phyloP scores from a whole-genome alignment of 495 filamentous ascomycete species.

The Penicillium manginii region DNA sequence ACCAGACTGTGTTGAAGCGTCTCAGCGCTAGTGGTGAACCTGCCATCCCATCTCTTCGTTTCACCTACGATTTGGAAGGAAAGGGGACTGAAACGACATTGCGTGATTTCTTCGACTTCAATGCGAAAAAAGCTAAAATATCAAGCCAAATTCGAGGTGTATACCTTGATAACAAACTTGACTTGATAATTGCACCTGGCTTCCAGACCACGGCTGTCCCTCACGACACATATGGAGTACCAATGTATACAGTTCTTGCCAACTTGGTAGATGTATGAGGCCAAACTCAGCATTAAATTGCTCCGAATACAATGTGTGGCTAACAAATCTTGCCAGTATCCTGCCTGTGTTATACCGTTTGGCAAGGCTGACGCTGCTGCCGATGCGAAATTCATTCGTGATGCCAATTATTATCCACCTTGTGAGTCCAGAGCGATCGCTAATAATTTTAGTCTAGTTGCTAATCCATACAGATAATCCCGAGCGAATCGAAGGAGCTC shows the following conservation, averaged over 20 bases:
- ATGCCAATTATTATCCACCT: constrained; percentile 21
- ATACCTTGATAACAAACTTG: constrained; percentile 18
- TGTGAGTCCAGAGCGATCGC: constrained; percentile 16
- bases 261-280: constrained; percentile 13
- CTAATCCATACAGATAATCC: constrained; percentile 21
- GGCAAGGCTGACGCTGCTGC: constrained; percentile 18
- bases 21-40: constrained; percentile 27
- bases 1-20: constrained; percentile 16
- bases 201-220: constrained; percentile 18
- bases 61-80: constrained; percentile 12
- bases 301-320: neutral
- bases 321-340: constrained; percentile 22
- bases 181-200: constrained; percentile 19
- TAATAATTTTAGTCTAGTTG: neutral
- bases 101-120: constrained; percentile 27
- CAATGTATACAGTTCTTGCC: constrained; percentile 4
- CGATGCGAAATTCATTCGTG: constrained; percentile 23
- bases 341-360: constrained; percentile 31
- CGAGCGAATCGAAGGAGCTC: constrained; percentile 27
- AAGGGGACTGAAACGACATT: constrained; percentile 18
- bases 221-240: constrained; percentile 19
- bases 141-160: constrained; percentile 19
- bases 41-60: constrained; percentile 18
- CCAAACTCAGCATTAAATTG: too few species aligned
- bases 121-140: constrained; percentile 7